Conservation (phyloP, 805 yeast genomes). For the Wickerhamomyces silvicola region DNA sequence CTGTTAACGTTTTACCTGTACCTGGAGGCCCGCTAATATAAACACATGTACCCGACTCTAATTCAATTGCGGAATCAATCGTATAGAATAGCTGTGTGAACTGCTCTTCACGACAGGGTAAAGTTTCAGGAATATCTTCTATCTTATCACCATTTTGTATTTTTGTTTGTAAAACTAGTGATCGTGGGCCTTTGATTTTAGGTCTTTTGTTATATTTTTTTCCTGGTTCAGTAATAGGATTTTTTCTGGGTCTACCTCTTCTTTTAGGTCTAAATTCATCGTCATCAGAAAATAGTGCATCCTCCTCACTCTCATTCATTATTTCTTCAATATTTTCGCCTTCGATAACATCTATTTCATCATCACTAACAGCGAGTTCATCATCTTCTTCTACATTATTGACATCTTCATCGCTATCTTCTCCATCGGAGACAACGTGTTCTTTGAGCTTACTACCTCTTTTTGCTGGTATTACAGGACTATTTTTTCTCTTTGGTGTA, state of each 20-base stretch:
- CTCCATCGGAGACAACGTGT: slow-evolving; percentile 2
- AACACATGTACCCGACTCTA: slow-evolving; percentile 72
- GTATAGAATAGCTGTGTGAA: slow-evolving; percentile 62
- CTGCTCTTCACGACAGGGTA: slow-evolving; percentile 87
- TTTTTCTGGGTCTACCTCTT: slow-evolving; percentile 25
- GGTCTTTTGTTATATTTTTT: slow-evolving; percentile 21
- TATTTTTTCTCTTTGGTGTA: slow-evolving; percentile 1
- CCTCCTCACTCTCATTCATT: slow-evolving; percentile 1
- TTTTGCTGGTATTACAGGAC: background rate
- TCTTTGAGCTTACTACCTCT: slow-evolving; percentile 1
- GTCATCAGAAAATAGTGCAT: slow-evolving; percentile 6
- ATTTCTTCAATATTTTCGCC: slow-evolving; percentile 14
- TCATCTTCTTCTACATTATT: slow-evolving; percentile 7
- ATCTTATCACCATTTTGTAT: slow-evolving; percentile 22
- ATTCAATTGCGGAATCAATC: slow-evolving; percentile 63
- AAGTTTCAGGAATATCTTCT: slow-evolving; percentile 34
- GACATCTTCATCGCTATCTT: slow-evolving; percentile 8
- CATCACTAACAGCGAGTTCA: slow-evolving; percentile 14
- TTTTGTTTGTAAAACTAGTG: slow-evolving; percentile 3
- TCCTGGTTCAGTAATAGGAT: slow-evolving; percentile 22
- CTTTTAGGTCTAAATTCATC: slow-evolving; percentile 25
- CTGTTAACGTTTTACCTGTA: slow-evolving; percentile 93
- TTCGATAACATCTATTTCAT: slow-evolving; percentile 13
- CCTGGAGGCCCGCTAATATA: slow-evolving; percentile 98
- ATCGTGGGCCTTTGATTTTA: slow-evolving; percentile 22